phyloP scores from a whole-genome alignment of 768 basidiomycete species.

The Boletus eberwhitei region DNA sequence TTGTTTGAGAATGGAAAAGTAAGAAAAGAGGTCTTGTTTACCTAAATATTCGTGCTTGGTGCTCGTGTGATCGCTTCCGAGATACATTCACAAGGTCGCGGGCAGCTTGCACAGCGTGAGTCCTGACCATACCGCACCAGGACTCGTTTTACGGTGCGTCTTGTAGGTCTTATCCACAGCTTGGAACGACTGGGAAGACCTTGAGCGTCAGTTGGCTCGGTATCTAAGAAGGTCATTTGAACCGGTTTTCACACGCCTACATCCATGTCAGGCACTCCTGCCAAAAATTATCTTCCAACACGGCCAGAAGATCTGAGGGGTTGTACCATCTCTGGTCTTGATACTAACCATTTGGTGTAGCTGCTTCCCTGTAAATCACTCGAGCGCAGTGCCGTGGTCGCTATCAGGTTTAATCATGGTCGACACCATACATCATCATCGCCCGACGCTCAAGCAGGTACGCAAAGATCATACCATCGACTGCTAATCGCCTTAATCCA shows the following conservation, averaged over 20 bases:
- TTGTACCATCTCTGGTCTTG: neutral
- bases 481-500: neutral
- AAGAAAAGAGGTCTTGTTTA: conserved; percentile 3
- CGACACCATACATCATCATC: conserved; percentile 52
- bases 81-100: neutral
- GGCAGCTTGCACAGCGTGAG: neutral
- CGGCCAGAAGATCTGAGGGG: neutral
- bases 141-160: neutral
- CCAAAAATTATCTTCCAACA: neutral
- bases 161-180: neutral
- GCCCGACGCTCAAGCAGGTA: conserved; percentile 85
- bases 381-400: neutral
- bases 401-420: conserved; percentile 29
- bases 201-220: neutral
- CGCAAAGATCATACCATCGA: conserved; percentile 17
- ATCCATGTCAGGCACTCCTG: neutral
- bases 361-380: too few relatives aligned
- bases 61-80: conserved; percentile 7
- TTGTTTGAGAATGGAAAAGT: neutral
- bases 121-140: neutral
- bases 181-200: neutral
- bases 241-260: conserved; percentile 2
- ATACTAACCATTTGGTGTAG: neutral
- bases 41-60: conserved; percentile 6
- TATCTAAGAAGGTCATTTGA: neutral